phyloP scores from a whole-genome alignment of 495 filamentous ascomycete species.

The Letharia columbiana region DNA sequence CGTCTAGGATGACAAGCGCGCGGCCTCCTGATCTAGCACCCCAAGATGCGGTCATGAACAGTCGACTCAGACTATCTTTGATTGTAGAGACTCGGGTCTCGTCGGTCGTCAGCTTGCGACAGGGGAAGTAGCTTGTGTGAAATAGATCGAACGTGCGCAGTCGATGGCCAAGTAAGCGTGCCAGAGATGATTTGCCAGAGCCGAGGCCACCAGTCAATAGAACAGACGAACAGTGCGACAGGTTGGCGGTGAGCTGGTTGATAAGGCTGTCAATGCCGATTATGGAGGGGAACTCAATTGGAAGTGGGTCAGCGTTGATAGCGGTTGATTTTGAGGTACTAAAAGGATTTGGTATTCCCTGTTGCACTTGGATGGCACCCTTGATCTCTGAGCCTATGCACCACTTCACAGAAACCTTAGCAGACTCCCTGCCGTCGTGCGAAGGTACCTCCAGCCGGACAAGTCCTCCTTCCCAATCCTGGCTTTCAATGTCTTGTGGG shows the following conservation, averaged over 20 bases:
- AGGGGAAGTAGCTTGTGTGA: conserved; percentile 73
- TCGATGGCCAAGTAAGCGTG: conserved; percentile 54
- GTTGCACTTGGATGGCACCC: conserved; percentile 60
- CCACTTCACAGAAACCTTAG: conserved; percentile 57
- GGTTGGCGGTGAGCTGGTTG: conserved; percentile 56
- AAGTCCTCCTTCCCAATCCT: conserved; percentile 63
- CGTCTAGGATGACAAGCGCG: conserved; percentile 78
- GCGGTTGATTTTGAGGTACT: conserved; percentile 39
- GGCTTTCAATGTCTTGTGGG: neutral
- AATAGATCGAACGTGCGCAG: conserved; percentile 59
- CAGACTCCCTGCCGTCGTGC: conserved; percentile 35
- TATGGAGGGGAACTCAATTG: conserved; percentile 48
- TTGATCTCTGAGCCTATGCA: conserved; percentile 66
- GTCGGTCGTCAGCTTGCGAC: conserved; percentile 74
- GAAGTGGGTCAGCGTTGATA: conserved; percentile 46
- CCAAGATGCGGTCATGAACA: conserved; percentile 87
- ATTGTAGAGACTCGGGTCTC: conserved; percentile 80
- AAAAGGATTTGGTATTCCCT: conserved; percentile 53
- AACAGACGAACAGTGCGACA: conserved; percentile 80
- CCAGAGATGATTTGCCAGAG: conserved; percentile 75
- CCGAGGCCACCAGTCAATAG: conserved; percentile 82
- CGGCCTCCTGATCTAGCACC: conserved; percentile 75
- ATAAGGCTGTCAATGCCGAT: conserved; percentile 79
- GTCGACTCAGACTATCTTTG: conserved; percentile 73
- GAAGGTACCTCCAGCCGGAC: conserved; percentile 60